Conservation (phyloP, 768 basidiomycete species). For the Sporobolomyces roseus region DNA sequence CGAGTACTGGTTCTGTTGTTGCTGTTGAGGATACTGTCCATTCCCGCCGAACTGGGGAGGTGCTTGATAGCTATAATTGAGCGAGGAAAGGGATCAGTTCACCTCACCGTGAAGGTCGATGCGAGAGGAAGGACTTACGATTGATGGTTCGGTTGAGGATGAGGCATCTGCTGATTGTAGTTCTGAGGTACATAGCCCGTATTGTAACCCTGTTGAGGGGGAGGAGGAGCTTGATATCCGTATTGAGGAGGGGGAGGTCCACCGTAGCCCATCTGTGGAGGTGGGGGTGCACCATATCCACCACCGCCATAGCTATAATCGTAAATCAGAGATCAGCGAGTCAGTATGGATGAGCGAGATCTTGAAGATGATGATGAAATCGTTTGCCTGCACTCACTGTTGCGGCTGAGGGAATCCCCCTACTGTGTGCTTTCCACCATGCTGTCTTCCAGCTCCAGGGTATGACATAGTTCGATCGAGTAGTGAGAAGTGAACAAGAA, state of each 20-base stretch:
- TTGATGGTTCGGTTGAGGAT: conserved; percentile 26
- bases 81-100: not conserved
- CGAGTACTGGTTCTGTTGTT: conserved; percentile 22
- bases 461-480: not conserved
- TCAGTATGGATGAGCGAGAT: no score
- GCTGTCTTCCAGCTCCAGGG: conserved; percentile 18
- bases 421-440: conserved; percentile 9
- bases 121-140: conserved; percentile 11
- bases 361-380: no score
- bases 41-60: conserved; percentile 15
- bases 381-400: no score
- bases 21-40: conserved; percentile 23
- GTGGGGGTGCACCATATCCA: not conserved
- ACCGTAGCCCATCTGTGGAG: conserved; percentile 4
- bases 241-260: conserved; percentile 15
- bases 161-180: conserved; percentile 24
- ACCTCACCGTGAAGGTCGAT: not conserved
- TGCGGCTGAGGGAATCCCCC: no score
- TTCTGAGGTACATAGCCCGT: conserved; percentile 11
- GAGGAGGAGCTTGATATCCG: conserved; percentile 26
- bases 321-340: no score
- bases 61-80: conserved; percentile 24
- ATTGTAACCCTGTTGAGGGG: not conserved
- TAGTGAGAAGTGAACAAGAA: not conserved
- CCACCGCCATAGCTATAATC: no score